A percentile compares a stretch with the other conserved stretches of the same genome.
Evolutionary conservation across 2,329 filamentous ascomycete genomes (phyloP).

Genomic region (Colletotrichum sublineola): DNA sequence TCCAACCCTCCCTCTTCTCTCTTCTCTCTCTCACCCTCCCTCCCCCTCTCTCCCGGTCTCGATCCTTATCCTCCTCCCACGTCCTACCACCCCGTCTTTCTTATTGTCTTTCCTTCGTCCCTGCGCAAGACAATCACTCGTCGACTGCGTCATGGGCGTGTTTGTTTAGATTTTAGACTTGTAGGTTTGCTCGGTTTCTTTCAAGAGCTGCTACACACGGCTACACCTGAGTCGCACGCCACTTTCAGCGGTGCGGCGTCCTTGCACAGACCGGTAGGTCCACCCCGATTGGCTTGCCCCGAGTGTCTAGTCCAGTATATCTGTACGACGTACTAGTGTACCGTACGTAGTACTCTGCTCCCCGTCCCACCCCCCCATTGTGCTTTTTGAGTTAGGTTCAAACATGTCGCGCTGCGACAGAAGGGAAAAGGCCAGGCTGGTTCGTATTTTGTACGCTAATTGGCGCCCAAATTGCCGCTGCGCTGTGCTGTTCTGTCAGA

Average conservation of each 20-base stretch:
- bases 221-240: background rate
- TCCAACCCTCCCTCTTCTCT: background rate
- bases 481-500: constrained; percentile 6
- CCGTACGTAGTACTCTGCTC: background rate
- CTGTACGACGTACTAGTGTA: background rate
- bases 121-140: background rate
- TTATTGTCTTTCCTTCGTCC: background rate
- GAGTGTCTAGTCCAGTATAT: background rate
- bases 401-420: constrained; percentile 7
- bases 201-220: no score
- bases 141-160: background rate
- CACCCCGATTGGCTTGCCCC: background rate
- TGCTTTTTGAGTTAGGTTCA: constrained; percentile 7
- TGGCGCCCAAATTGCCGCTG: constrained; percentile 14
- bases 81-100: background rate
- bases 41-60: background rate
- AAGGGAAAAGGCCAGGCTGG: background rate
- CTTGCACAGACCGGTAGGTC: constrained; percentile 17
- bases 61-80: background rate
- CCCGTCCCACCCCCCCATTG: background rate
- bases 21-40: background rate
- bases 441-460: background rate
- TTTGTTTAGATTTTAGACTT: background rate
- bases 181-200: background rate
- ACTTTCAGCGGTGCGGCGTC: background rate